Base-by-base conservation (phyloP, 2,329 filamentous ascomycete genomes). In the Colletotrichum sidae region DNA sequence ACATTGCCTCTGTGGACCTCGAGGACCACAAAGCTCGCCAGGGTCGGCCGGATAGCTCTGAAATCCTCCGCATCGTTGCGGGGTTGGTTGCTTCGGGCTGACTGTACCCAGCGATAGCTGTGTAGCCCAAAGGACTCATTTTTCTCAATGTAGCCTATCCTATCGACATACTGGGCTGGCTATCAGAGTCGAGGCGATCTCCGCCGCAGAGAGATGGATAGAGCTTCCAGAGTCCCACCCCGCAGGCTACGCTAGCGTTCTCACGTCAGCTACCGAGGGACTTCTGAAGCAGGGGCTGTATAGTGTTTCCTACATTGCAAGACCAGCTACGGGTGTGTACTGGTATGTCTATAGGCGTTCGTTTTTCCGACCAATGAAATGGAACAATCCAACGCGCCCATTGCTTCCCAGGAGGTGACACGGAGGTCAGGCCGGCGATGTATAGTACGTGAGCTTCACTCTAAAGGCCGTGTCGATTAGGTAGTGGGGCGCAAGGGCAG, bases 211-310 rank as follows among this genome's bases (percentile, higher is more conserved):
- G 42, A 25, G 15, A 60, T 53, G 55, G 37, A 53, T 60, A 41
- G 34, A 46, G 45, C 49, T 8, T 34, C 41, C 41, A 25, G 37
- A 35, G 15, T 49, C 37, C 25, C 41, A 56, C 45, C 11, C 25
- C 52, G 38, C 39, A 46, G 44, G 44, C 12, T 17, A n/a, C 17
- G 15, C 15, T 46, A 10, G 25, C 25, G 13, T 46, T 62, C 57
- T 62, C 57, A 62, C 62, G 51, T 65, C 62, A 65, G 62, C 41
- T 42, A 41, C n/a, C 8, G 15, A 44, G 45, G 45, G 12, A 44
- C 50, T 51, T 41, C n/a, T 9, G 13, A 12, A 33, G 46, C 55
- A 51, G 46, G 46, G 34, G 15, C 39, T 55, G 33, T 15, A 15
- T 34, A 35, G 41, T 25, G 25, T 25, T 25, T 25, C 25, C 25